A percentile compares a stretch with the other conserved stretches of the same genome.
Evolutionary conservation across 2,329 filamentous ascomycete species (phyloP).

Genomic region (Xylaria sp.): DNA sequence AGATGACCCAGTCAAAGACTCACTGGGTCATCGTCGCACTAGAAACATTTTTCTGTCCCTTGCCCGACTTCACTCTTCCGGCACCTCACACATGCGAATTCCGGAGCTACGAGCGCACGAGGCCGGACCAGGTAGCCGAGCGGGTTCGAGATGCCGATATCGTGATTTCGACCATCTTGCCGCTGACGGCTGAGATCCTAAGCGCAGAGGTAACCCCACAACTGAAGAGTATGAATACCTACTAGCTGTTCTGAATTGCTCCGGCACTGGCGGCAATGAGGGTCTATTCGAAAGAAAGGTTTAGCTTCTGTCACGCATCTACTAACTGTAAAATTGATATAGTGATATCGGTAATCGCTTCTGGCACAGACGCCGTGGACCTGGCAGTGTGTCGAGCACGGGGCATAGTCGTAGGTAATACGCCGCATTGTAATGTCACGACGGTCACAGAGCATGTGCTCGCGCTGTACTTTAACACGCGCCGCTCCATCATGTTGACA

Average conservation of each 20-base stretch:
- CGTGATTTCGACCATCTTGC: constrained; percentile 50
- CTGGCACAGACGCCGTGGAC: constrained; percentile 54
- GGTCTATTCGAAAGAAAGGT: neutral
- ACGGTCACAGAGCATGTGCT: constrained; percentile 60
- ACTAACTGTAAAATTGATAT: constrained; percentile 2
- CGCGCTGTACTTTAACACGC: constrained; percentile 55
- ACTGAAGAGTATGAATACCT: constrained; percentile 40
- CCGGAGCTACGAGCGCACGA: constrained; percentile 45
- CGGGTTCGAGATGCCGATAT: constrained; percentile 53
- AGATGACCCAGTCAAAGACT: constrained; percentile 35
- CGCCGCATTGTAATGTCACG: constrained; percentile 52
- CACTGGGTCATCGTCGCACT: constrained; percentile 52
- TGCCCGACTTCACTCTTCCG: constrained; percentile 46
- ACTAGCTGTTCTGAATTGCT: constrained; percentile 39
- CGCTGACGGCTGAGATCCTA: constrained; percentile 47
- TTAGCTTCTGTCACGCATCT: neutral
- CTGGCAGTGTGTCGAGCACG: constrained; percentile 49
- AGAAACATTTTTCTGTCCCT: constrained; percentile 49
- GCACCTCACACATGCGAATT: constrained; percentile 50
- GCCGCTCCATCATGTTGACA: constrained; percentile 51
- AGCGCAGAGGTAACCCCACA: constrained; percentile 44
- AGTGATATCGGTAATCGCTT: constrained; percentile 52
- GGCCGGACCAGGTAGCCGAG: constrained; percentile 43
- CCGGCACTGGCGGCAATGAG: neutral
- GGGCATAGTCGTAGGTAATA: constrained; percentile 52